Conservation (phyloP, 805 yeast genomes). For the Saccharomycopsis microspora region DNA sequence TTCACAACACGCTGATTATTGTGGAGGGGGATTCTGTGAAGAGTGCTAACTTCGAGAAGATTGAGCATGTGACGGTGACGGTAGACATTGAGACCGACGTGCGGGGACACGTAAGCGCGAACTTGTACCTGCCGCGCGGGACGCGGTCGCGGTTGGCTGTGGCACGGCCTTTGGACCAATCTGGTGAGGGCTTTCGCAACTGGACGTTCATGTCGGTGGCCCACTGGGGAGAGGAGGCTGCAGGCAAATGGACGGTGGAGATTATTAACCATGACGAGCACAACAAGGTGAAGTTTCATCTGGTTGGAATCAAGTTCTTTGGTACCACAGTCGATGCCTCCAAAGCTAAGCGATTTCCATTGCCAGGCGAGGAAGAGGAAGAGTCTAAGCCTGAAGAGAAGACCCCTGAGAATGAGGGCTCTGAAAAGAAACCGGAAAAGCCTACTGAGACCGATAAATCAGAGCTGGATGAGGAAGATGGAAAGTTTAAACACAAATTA, state of each 20-base stretch:
- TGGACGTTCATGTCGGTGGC: constrained; percentile 98
- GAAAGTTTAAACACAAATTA: constrained; percentile 26
- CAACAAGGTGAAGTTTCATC: constrained; percentile 30
- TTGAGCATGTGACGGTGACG: constrained; percentile 82
- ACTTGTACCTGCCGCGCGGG: constrained; percentile 66
- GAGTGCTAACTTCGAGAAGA: constrained; percentile 47
- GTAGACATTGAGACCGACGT: constrained; percentile 53
- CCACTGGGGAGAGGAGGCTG: constrained; percentile 84
- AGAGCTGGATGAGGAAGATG: constrained; percentile 17
- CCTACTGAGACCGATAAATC: not conserved
- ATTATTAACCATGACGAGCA: constrained; percentile 37
- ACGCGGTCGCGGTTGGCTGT: constrained; percentile 64
- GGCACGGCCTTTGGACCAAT: constrained; percentile 46
- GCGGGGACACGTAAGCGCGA: constrained; percentile 63
- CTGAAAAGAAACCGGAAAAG: not conserved
- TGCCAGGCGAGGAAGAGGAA: constrained; percentile 26
- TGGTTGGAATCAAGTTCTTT: constrained; percentile 73
- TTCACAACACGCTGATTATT: constrained; percentile 28
- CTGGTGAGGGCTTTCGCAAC: constrained; percentile 47
- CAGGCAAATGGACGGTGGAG: constrained; percentile 73
- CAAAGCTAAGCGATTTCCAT: constrained; percentile 45
- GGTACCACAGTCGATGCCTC: constrained; percentile 66
- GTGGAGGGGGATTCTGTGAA: constrained; percentile 39
- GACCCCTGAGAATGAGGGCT: not conserved
- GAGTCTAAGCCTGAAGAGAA: constrained; percentile 2